A percentile compares a stretch with the other conserved stretches of the same genome.
Evolutionary conservation across 1,284 basidiomycete species (phyloP).

Genomic region (Erythrobasidium hasegawianum): DNA sequence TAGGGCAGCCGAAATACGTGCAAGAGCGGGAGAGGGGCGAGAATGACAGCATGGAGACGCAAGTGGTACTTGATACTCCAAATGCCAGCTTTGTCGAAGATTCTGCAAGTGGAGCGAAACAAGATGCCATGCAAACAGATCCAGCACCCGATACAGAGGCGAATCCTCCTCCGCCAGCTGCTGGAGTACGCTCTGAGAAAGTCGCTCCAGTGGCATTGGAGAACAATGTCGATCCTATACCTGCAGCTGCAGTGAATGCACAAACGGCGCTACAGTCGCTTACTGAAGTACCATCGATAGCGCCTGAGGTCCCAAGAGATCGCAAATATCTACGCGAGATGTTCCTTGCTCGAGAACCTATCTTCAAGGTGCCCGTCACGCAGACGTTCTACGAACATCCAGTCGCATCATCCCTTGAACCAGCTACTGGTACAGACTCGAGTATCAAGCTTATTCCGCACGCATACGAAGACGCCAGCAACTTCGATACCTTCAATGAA

Average conservation of each 20-base stretch:
- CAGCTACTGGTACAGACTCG: not conserved
- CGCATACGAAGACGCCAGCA: constrained; percentile 23
- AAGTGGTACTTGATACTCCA: not conserved
- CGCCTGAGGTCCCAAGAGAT: not conserved
- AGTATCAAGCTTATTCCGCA: constrained; percentile 10
- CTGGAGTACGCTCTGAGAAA: not conserved
- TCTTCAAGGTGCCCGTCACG: constrained; percentile 40
- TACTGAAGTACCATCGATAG: not conserved
- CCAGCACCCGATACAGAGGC: not conserved
- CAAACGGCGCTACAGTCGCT: not conserved
- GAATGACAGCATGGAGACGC: constrained; percentile 37
- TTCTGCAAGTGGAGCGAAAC: constrained; percentile 13
- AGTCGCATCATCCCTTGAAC: not conserved
- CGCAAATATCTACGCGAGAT: constrained; percentile 28
- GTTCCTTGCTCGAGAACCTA: constrained; percentile 38
- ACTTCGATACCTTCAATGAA: constrained; percentile 24
- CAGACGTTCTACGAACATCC: constrained; percentile 34
- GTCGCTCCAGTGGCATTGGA: not conserved
- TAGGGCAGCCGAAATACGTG: constrained; percentile 33
- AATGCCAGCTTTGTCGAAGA: not conserved
- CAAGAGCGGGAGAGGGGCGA: constrained; percentile 25
- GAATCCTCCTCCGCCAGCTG: constrained; percentile 4
- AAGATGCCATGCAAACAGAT: constrained; percentile 20
- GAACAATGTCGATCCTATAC: not conserved
- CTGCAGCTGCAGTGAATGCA: not conserved